phyloP scores from a whole-genome alignment of 208 protist species.

The Leishmania martiniquensis region DNA sequence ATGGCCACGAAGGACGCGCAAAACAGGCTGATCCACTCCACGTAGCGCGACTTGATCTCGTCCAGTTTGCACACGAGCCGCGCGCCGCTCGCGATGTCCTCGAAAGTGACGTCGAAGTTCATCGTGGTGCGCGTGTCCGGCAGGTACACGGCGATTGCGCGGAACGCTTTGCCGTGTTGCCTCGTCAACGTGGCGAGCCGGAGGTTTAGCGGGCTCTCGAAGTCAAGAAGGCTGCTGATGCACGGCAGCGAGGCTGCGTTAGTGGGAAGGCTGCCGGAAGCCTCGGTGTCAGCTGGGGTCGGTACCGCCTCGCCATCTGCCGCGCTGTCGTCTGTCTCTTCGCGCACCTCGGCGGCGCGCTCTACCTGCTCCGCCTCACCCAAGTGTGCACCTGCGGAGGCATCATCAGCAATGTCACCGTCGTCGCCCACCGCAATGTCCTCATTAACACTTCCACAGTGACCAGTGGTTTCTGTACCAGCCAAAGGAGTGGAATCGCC shows the following conservation, averaged over 20 bases:
- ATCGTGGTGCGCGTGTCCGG: slow-evolving; percentile 50
- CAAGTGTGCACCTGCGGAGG: slow-evolving; percentile 1
- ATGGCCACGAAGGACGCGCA: slow-evolving; percentile 70
- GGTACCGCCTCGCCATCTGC: neutral
- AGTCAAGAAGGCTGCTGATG: slow-evolving; percentile 63
- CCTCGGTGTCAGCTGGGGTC: neutral
- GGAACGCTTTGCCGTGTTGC: slow-evolving; percentile 82
- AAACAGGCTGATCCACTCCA: slow-evolving; percentile 82
- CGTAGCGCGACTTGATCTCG: slow-evolving; percentile 70
- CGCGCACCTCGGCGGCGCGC: slow-evolving; percentile 42
- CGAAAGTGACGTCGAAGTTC: slow-evolving; percentile 82
- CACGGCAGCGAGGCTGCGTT: neutral
- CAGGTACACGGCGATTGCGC: slow-evolving; percentile 74
- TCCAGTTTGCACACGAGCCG: slow-evolving; percentile 67
- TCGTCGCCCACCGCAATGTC: slow-evolving; percentile 1
- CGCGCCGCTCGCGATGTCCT: slow-evolving; percentile 81
- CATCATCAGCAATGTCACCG: slow-evolving; percentile 1
- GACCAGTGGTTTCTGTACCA: neutral
- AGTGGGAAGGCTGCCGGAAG: slow-evolving; percentile 1
- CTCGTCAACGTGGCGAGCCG: slow-evolving; percentile 85
- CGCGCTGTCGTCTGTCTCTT: slow-evolving; percentile 16
- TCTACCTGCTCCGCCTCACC: slow-evolving; percentile 55
- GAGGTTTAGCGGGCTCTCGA: slow-evolving; percentile 87
- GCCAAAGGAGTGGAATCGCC: neutral
- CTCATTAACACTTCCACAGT: neutral